Conservation (phyloP, 2,329 filamentous ascomycete genomes). For the Colletotrichum sp. region DNA sequence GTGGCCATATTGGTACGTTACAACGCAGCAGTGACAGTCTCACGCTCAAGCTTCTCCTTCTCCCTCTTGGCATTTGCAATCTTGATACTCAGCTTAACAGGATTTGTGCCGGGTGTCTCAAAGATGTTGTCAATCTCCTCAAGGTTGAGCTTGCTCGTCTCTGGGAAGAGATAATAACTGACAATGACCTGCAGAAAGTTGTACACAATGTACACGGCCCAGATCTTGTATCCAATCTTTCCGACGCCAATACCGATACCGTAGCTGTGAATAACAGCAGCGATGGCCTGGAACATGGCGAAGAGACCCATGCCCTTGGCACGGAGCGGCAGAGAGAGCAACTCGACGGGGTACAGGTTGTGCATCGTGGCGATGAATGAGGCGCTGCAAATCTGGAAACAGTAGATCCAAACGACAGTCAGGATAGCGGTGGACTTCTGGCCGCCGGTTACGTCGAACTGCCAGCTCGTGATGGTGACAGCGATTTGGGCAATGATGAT, state of each 20-base stretch:
- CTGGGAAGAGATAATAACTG: slow-evolving; percentile 57
- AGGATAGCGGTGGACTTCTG: slow-evolving; percentile 34
- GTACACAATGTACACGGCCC: slow-evolving; percentile 55
- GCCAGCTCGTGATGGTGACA: slow-evolving; percentile 53
- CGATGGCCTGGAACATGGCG: slow-evolving; percentile 46
- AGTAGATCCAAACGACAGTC: slow-evolving; percentile 51
- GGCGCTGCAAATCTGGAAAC: slow-evolving; percentile 51
- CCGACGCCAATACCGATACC: slow-evolving; percentile 51
- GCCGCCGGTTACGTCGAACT: slow-evolving; percentile 32
- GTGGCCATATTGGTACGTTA: not conserved
- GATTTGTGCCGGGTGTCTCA: slow-evolving; percentile 15
- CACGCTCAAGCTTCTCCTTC: slow-evolving; percentile 4
- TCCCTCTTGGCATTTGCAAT: slow-evolving; percentile 18
- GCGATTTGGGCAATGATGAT: slow-evolving; percentile 49
- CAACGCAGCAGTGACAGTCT: not conserved
- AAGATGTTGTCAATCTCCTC: slow-evolving; percentile 66
- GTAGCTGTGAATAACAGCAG: slow-evolving; percentile 47
- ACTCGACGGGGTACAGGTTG: slow-evolving; percentile 50
- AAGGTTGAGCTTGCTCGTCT: slow-evolving; percentile 52
- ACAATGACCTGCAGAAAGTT: slow-evolving; percentile 50
- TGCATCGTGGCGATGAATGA: slow-evolving; percentile 52
- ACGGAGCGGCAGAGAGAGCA: slow-evolving; percentile 46
- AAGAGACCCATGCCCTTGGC: slow-evolving; percentile 51
- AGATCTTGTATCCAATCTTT: slow-evolving; percentile 55
- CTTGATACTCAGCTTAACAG: slow-evolving; percentile 20